phyloP scores from a whole-genome alignment of 768 basidiomycete species.

The Lactarius sanguifluus region DNA sequence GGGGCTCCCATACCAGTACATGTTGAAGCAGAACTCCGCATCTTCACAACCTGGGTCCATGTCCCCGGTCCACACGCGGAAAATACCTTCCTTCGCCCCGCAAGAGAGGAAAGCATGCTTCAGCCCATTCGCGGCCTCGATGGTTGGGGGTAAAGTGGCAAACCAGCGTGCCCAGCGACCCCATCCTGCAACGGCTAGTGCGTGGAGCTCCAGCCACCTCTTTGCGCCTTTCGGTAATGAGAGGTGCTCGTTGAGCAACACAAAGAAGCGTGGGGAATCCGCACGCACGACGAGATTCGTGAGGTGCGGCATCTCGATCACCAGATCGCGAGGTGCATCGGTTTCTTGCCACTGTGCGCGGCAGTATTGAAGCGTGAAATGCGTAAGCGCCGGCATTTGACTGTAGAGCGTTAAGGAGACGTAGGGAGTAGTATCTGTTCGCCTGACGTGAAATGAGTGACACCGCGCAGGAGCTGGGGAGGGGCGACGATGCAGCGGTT shows the following conservation, averaged over 20 bases:
- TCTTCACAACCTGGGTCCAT: neutral
- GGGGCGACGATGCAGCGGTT: slow-evolving; percentile 15
- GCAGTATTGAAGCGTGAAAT: slow-evolving; percentile 18
- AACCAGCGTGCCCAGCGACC: slow-evolving; percentile 17
- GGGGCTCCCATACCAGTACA: slow-evolving; percentile 18
- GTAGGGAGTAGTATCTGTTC: slow-evolving; percentile 12
- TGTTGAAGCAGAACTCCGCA: slow-evolving; percentile 9
- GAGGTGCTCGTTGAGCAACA: slow-evolving; percentile 13
- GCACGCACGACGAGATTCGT: slow-evolving; percentile 9
- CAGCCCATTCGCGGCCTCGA: slow-evolving; percentile 15
- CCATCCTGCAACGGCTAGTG: slow-evolving; percentile 14
- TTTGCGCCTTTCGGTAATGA: slow-evolving; percentile 8
- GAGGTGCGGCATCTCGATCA: slow-evolving; percentile 18
- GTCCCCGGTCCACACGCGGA: slow-evolving; percentile 20
- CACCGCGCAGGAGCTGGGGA: slow-evolving; percentile 14
- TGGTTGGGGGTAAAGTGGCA: neutral
- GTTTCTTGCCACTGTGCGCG: slow-evolving; percentile 11
- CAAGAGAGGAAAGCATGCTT: slow-evolving; percentile 16
- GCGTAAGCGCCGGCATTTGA: slow-evolving; percentile 19
- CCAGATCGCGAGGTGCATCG: neutral
- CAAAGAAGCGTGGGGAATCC: slow-evolving; percentile 15
- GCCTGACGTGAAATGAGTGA: slow-evolving; percentile 25
- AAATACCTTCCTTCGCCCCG: slow-evolving; percentile 16
- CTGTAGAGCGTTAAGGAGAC: slow-evolving; percentile 14
- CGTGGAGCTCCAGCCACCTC: slow-evolving; percentile 3